phyloP scores from a whole-genome alignment of 306 rosid genomes.

The Nissolia schottii region DNA sequence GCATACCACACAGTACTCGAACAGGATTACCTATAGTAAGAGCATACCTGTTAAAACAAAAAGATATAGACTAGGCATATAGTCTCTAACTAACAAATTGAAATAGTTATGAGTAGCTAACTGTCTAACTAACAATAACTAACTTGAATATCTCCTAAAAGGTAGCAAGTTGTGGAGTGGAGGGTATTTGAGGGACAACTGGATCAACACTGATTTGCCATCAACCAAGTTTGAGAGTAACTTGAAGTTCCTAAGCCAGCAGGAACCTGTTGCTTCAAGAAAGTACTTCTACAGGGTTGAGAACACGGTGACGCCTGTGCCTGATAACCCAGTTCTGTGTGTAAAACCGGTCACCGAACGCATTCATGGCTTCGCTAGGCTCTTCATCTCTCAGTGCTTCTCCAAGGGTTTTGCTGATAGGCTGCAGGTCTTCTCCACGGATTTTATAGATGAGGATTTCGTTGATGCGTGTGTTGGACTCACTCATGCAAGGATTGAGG shows the following conservation, averaged over 20 bases:
- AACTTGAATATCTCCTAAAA: no score
- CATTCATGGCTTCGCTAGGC: conserved; percentile 63
- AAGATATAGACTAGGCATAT: no score
- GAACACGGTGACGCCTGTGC: conserved; percentile 78
- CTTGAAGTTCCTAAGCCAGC: conserved; percentile 65
- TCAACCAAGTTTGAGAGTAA: conserved; percentile 84
- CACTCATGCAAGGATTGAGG: conserved; percentile 68
- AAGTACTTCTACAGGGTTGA: conserved; percentile 90
- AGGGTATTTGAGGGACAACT: conserved; percentile 68
- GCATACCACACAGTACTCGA: no score
- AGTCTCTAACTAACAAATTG: no score
- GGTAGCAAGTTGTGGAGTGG: conserved; percentile 58
- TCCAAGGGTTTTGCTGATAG: conserved; percentile 48
- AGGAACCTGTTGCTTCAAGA: conserved; percentile 48
- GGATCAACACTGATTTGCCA: conserved; percentile 91
- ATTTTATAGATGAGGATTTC: conserved; percentile 76
- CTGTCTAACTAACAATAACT: no score
- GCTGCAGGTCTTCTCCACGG: conserved; percentile 69
- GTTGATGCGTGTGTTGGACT: conserved; percentile 80
- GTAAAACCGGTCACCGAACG: conserved; percentile 78
- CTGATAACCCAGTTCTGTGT: conserved; percentile 77
- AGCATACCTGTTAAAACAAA: no score
- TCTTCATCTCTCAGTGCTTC: conserved; percentile 66
- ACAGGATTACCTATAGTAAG: no score
- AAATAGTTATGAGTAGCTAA: no score